Base-by-base conservation (phyloP, 306 rosid species). In the Vicia villosa region DNA sequence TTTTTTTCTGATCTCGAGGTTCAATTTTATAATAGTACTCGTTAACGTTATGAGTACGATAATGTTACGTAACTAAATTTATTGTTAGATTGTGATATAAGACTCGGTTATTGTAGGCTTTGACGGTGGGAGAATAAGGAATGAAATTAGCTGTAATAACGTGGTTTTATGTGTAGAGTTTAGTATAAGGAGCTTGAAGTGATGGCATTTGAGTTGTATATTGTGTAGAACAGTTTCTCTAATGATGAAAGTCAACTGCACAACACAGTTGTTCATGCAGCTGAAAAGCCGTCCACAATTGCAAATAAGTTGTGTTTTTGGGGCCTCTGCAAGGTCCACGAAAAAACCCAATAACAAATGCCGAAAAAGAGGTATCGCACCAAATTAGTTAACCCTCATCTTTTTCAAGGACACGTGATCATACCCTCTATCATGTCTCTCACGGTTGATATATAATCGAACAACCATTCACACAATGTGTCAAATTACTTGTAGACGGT, bases 21-120 rank as follows among this genome's bases (percentile, higher is more conserved):
- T 63, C n/a, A 63, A 36, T 34, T 36, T 13, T 5, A 15, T 6
- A 3, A 41, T 15, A 1, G 1, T 8, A 41, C 70, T 9, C 42
- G 37, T 30, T 12, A 47, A 74, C 67, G 72, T 82, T 63, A 36
- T 34, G 63, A 5, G 43, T 68, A 74, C 81, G 73, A 58, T 12
- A 6, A 37, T 36, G 10, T 54, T n/a, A 9, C 14, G 67, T 15
- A 13, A n/a, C 5, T 42, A 62, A 36, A 15, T 36, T 36, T 16
- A 5, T 60, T 56, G 69, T 9, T 36, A 24, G 71, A 22, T 58
- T 61, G 70, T 45, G 56, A 60, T 49, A 63, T 38, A 63, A 34
- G 66, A 36, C 16, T 63, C 3, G 34, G 14, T 9, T 46, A 70
- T 34, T 40, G 22, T 69, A 70, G 8, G 36, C 17, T 63, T 55